These are phyloP conservation scores for Sarcocystis neurona DNA, from an alignment of 169 alveolate genomes.

Conservation along the genomic window DNA sequence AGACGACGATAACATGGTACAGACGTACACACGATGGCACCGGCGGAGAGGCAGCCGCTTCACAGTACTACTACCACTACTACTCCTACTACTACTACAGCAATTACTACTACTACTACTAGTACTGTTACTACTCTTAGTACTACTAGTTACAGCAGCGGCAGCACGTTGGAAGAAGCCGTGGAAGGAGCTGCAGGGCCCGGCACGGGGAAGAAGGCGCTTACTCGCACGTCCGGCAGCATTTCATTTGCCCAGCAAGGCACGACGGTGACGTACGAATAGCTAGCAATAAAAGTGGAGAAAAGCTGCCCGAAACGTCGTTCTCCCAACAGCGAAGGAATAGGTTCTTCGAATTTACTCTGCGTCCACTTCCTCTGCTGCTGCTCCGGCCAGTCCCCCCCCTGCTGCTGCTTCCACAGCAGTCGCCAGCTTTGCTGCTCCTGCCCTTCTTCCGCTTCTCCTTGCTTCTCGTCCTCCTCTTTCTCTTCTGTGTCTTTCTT, in stretches of 20 bases:
- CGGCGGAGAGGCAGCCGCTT: no score
- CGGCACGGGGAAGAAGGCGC: neutral
- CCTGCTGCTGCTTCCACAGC: neutral
- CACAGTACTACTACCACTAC: no score
- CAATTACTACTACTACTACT: no score
- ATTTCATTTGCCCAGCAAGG: constrained; percentile 65
- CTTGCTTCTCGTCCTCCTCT: neutral
- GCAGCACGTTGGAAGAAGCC: neutral
- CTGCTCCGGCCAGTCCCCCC: neutral
- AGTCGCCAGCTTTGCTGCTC: neutral
- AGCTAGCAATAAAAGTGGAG: constrained; percentile 48
- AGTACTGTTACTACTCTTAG: no score
- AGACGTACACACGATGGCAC: neutral
- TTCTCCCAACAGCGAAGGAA: constrained; percentile 31
- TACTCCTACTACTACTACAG: no score
- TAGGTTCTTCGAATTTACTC: neutral
- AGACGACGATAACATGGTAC: neutral
- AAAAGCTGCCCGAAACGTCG: constrained; percentile 17
- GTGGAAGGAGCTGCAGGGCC: neutral
- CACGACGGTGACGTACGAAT: constrained; percentile 44
- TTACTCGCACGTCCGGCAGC: constrained; percentile 39
- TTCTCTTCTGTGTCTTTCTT: neutral
- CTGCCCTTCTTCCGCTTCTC: neutral
- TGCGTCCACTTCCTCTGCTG: neutral
- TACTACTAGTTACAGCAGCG: no score